These are phyloP conservation scores for Magnusiomyces ingens DNA, from an alignment of 1,139 yeast genomes.

Conservation along the genomic window DNA sequence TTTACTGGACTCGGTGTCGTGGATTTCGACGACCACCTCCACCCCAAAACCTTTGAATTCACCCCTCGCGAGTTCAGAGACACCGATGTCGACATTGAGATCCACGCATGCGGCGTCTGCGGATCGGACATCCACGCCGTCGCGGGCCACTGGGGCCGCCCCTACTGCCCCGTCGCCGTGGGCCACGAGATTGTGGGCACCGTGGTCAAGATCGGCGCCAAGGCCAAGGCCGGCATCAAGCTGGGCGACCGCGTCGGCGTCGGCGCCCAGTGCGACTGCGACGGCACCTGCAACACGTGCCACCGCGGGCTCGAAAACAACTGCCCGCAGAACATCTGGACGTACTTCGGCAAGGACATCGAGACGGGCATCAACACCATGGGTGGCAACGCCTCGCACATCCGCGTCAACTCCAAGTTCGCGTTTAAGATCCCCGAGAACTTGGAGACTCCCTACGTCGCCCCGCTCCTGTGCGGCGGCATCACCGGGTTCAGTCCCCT, in stretches of 20 bases:
- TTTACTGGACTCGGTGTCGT: conserved; percentile 12
- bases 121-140: conserved; percentile 51
- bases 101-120: conserved; percentile 53
- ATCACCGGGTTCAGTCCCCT: conserved; percentile 57
- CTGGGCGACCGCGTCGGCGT: conserved; percentile 58
- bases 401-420: conserved; percentile 48
- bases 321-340: conserved; percentile 40
- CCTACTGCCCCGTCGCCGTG: conserved; percentile 34
- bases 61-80: conserved; percentile 8
- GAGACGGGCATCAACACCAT: conserved; percentile 33
- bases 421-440: conserved; percentile 53
- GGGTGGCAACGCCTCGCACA: conserved; percentile 58
- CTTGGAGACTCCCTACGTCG: conserved; percentile 42
- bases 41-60: conserved; percentile 1
- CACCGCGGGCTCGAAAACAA: conserved; percentile 42
- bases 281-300: conserved; percentile 46
- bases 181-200: conserved; percentile 54
- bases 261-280: conserved; percentile 49
- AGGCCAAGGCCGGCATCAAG: conserved; percentile 34
- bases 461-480: conserved; percentile 65
- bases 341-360: conserved; percentile 33
- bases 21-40: background rate
- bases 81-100: conserved; percentile 40
- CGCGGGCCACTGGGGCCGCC: conserved; percentile 37
- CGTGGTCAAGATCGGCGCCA: conserved; percentile 44